These are phyloP conservation scores for Globisporangium okanoganense DNA, from an alignment of 352 stramenopile genomes.

Conservation along the genomic window DNA sequence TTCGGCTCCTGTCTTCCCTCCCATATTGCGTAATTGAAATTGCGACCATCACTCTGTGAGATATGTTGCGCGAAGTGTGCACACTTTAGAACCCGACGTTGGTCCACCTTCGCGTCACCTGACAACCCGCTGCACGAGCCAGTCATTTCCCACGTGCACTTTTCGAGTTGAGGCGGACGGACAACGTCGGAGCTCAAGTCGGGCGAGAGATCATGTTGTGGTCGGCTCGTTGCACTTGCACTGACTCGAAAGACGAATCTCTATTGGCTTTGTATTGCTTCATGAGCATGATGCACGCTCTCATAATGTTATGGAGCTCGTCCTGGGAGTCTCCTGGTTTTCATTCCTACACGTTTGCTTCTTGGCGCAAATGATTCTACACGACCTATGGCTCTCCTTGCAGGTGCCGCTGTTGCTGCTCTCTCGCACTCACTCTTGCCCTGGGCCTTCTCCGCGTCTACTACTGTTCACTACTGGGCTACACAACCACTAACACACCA, in stretches of 20 bases:
- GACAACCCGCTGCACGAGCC: background rate
- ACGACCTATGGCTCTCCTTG: background rate
- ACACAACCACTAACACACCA: constrained; percentile 12
- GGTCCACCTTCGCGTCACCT: constrained; percentile 12
- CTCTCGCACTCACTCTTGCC: constrained; percentile 5
- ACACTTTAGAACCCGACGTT: background rate
- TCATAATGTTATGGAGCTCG: constrained; percentile 3
- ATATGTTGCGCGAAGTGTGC: constrained; percentile 5
- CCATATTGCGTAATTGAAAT: no score
- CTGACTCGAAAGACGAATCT: constrained; percentile 4
- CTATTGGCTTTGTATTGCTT: background rate
- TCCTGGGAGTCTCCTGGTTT: constrained; percentile 3
- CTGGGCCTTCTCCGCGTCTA: constrained; percentile 3
- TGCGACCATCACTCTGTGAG: constrained; percentile 8
- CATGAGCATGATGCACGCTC: background rate
- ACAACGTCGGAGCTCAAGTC: background rate
- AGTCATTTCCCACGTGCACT: constrained; percentile 4
- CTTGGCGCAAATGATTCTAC: constrained; percentile 7
- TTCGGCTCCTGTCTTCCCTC: no score
- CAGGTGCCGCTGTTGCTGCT: constrained; percentile 7
- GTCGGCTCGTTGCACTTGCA: background rate
- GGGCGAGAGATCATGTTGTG: background rate
- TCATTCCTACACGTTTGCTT: constrained; percentile 6
- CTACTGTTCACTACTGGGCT: constrained; percentile 11
- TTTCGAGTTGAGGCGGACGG: background rate